Conservation (phyloP, 2,329 filamentous ascomycete genomes). For the Zymoseptoria brevis region DNA sequence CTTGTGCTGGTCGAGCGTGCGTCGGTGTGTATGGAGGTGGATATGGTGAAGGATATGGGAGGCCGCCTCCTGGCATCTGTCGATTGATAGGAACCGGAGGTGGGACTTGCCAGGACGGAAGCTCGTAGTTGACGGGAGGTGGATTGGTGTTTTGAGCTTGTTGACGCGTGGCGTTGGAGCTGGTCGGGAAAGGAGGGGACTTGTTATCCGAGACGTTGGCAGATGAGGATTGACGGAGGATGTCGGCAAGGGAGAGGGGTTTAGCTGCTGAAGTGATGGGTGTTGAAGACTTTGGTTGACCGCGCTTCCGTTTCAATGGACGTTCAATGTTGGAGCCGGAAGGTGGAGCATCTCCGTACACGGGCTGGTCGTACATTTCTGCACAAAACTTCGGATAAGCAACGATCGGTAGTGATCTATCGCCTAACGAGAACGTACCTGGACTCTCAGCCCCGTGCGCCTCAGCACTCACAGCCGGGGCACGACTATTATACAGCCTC, state of each 20-base stretch:
- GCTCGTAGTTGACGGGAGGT: slow-evolving; percentile 18
- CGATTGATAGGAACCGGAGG: slow-evolving; percentile 8
- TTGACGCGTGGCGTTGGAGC: neutral
- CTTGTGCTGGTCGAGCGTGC: slow-evolving; percentile 1
- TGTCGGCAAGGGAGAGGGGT: neutral
- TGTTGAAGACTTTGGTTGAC: neutral
- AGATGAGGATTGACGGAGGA: neutral
- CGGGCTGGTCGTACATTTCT: neutral
- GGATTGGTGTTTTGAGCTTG: neutral
- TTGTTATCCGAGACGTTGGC: neutral
- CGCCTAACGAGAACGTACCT: neutral
- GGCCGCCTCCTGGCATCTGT: neutral
- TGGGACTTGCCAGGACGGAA: slow-evolving; percentile 24
- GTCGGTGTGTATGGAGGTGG: slow-evolving; percentile 18
- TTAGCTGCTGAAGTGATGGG: neutral
- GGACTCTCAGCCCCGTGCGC: neutral
- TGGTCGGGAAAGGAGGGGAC: neutral
- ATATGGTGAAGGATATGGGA: slow-evolving; percentile 9
- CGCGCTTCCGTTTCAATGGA: slow-evolving; percentile 23
- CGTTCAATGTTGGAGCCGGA: slow-evolving; percentile 7
- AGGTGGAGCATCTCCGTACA: neutral
- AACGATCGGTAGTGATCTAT: neutral
- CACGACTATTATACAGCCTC: neutral
- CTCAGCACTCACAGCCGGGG: neutral
- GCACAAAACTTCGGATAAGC: neutral